phyloP scores from a whole-genome alignment of 169 alveolate species.

The Eimeria praecox region DNA sequence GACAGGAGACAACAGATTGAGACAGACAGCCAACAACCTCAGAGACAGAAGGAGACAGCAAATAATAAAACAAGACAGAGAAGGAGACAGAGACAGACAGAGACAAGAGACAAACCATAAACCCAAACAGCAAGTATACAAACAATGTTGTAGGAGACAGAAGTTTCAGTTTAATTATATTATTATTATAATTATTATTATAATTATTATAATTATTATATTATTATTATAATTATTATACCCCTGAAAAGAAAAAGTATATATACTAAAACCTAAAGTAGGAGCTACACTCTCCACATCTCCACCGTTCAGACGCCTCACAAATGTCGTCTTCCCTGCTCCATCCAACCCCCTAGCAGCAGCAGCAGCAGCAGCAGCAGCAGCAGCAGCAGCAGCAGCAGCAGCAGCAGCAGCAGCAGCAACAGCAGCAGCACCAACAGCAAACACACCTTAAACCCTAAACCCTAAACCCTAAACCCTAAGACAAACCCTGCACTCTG shows the following conservation, averaged over 20 bases:
- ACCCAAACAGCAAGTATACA: background rate
- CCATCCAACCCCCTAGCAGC: slow-evolving; percentile 93
- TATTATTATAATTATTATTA: no score
- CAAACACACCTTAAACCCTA: no score
- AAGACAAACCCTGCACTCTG: no score
- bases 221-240: no score
- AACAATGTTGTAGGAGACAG: background rate
- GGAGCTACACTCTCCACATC: slow-evolving; percentile 94
- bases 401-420: background rate
- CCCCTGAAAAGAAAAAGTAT: slow-evolving; percentile 84
- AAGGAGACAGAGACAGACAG: no score
- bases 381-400: no score
- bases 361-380: no score
- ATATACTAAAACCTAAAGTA: slow-evolving; percentile 95
- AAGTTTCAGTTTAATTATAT: no score
- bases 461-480: no score
- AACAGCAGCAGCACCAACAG: no score
- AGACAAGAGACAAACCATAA: background rate
- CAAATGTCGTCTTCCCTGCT: slow-evolving; percentile 97
- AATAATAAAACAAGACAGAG: background rate
- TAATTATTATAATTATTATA: no score
- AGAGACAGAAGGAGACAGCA: background rate
- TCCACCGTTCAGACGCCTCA: slow-evolving; percentile 95
- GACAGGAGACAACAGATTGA: background rate
- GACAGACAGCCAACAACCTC: background rate